Evolutionary conservation across 2,329 filamentous ascomycete genomes (phyloP).

Genomic region (Aspergillus quadrilineatus): DNA sequence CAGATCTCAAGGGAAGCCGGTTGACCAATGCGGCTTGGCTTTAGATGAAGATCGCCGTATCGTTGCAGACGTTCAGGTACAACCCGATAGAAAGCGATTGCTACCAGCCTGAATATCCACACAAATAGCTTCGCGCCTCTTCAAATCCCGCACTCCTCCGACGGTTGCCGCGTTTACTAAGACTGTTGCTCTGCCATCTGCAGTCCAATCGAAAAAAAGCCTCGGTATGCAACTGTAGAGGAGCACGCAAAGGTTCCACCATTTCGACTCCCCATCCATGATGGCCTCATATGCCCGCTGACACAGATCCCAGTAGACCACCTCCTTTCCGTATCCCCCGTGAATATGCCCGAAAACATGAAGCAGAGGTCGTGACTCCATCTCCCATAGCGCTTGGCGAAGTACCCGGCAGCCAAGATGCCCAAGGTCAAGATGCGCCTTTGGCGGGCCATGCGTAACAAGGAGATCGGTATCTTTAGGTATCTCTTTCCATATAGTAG

Average conservation of each 20-base stretch:
- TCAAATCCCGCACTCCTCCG: slow-evolving; percentile 17
- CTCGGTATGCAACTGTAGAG: neutral
- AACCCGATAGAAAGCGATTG: neutral
- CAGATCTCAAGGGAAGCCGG: too few relatives aligned
- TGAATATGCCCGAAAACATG: slow-evolving; percentile 82
- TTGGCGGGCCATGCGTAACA: slow-evolving; percentile 73
- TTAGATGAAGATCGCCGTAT: too few relatives aligned
- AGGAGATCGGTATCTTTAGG: slow-evolving; percentile 70
- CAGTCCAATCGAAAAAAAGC: too few relatives aligned
- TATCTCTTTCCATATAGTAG: slow-evolving; percentile 48
- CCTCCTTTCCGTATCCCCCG: slow-evolving; percentile 64
- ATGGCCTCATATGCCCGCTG: slow-evolving; percentile 66
- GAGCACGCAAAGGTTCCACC: neutral
- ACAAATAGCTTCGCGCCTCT: slow-evolving; percentile 2
- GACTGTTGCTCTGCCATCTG: neutral
- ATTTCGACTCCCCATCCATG: slow-evolving; percentile 16
- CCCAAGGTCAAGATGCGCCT: slow-evolving; percentile 59
- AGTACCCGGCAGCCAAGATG: slow-evolving; percentile 65
- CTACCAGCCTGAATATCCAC: neutral
- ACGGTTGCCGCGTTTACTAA: slow-evolving; percentile 18
- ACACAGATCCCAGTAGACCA: slow-evolving; percentile 66
- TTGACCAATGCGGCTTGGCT: too few relatives aligned
- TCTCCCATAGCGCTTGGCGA: slow-evolving; percentile 65
- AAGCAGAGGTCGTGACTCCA: slow-evolving; percentile 70
- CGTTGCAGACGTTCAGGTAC: too few relatives aligned